Evolutionary conservation across 208 protist species (phyloP).

Genomic region (Lotmaria passim): DNA sequence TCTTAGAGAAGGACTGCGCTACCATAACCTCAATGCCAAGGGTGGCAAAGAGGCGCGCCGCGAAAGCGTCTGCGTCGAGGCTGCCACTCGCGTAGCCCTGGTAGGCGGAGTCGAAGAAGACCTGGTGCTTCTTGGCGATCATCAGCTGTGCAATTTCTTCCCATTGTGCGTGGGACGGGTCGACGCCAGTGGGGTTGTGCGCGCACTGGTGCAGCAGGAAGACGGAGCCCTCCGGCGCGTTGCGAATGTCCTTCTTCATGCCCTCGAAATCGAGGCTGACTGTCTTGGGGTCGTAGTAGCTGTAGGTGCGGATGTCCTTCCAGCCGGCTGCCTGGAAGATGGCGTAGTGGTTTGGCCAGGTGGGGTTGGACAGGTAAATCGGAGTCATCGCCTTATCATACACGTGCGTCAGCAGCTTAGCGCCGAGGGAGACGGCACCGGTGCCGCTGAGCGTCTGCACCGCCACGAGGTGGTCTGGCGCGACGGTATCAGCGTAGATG

Average conservation of each 20-base stretch:
- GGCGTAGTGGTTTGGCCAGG: constrained; percentile 87
- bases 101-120: constrained; percentile 97
- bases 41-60: constrained; percentile 77
- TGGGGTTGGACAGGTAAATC: constrained; percentile 87
- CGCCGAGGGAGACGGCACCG: constrained; percentile 81
- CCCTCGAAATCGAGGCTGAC: constrained; percentile 86
- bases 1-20: constrained; percentile 98
- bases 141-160: constrained; percentile 90
- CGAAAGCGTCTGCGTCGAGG: constrained; percentile 93
- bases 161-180: constrained; percentile 97
- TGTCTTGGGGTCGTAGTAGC: constrained; percentile 80
- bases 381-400: constrained; percentile 37
- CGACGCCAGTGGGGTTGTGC: constrained; percentile 99
- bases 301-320: constrained; percentile 67
- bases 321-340: constrained; percentile 72
- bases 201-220: constrained; percentile 98
- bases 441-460: constrained; percentile 91
- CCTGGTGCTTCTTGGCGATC: constrained; percentile 78
- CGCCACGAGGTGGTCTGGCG: constrained; percentile 63
- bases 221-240: constrained; percentile 85
- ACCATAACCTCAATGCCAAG: constrained; percentile 86
- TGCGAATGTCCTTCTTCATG: constrained; percentile 72
- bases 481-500: constrained; percentile 11
- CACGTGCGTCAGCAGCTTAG: constrained; percentile 56
- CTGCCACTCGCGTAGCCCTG: constrained; percentile 97